phyloP scores from a whole-genome alignment of 2,329 filamentous ascomycete species.

The Stagonosporopsis chrysanthemi region DNA sequence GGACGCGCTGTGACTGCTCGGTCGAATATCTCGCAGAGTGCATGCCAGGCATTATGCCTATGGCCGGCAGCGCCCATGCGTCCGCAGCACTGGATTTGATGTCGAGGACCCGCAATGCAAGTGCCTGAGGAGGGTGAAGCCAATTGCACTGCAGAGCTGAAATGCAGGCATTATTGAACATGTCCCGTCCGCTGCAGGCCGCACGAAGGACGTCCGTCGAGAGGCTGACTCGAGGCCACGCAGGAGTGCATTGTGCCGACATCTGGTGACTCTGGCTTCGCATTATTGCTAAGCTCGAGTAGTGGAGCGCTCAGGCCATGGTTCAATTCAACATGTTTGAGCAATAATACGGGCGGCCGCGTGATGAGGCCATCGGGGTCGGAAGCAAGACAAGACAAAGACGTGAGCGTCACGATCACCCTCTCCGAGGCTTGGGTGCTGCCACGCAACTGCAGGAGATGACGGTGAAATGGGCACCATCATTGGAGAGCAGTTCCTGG shows the following conservation, averaged over 20 bases:
- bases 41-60: slow-evolving; percentile 22
- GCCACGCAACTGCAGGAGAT: slow-evolving; percentile 17
- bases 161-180: slow-evolving; percentile 14
- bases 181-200: slow-evolving; percentile 14
- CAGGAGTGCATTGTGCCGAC: slow-evolving; percentile 16
- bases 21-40: slow-evolving; percentile 24
- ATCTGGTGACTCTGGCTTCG: slow-evolving; percentile 17
- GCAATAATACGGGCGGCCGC: slow-evolving; percentile 7
- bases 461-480: slow-evolving; percentile 12
- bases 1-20: slow-evolving; percentile 33
- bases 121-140: slow-evolving; percentile 11
- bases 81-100: slow-evolving; percentile 29
- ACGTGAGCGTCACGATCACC: slow-evolving; percentile 11
- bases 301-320: slow-evolving; percentile 20
- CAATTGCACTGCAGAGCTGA: slow-evolving; percentile 6
- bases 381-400: slow-evolving; percentile 18
- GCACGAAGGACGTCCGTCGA: slow-evolving; percentile 6
- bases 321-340: slow-evolving; percentile 9
- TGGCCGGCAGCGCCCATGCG: slow-evolving; percentile 23
- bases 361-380: slow-evolving; percentile 14
- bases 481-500: slow-evolving; percentile 26
- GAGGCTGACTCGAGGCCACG: slow-evolving; percentile 17
- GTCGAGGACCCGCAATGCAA: slow-evolving; percentile 13
- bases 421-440: slow-evolving; percentile 5
- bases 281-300: slow-evolving; percentile 11